These are phyloP conservation scores for Blepharisma japonicum DNA, from an alignment of 73 alveolate species.

Conservation along the genomic window DNA sequence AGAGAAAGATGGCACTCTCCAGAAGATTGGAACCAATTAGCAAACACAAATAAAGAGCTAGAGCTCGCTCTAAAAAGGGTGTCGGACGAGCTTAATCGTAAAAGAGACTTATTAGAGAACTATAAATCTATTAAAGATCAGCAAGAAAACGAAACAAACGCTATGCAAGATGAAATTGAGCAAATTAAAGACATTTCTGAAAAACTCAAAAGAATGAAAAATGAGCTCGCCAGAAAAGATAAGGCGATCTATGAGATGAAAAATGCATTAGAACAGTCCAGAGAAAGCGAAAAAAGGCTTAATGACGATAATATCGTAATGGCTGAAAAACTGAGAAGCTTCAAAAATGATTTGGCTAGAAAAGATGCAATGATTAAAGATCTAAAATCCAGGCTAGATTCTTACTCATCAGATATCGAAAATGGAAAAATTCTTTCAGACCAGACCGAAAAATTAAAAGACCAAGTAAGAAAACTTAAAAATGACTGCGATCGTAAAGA, in stretches of 20 bases:
- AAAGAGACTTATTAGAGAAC: constrained; percentile 42
- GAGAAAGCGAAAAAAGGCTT: constrained; percentile 32
- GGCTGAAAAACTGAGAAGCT: constrained; percentile 33
- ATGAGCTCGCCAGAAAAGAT: constrained; percentile 42
- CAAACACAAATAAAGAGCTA: constrained; percentile 4
- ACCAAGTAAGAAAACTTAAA: constrained; percentile 45
- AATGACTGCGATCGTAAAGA: constrained; percentile 55
- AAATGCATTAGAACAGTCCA: constrained; percentile 29
- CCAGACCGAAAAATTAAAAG: constrained; percentile 52
- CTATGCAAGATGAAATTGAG: constrained; percentile 33
- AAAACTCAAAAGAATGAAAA: constrained; percentile 36
- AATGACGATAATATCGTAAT: constrained; percentile 37
- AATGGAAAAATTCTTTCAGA: constrained; percentile 7
- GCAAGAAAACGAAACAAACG: constrained; percentile 36
- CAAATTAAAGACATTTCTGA: constrained; percentile 45
- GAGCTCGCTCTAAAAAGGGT: constrained; percentile 31
- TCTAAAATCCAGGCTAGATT: constrained; percentile 42
- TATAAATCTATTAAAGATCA: constrained; percentile 34
- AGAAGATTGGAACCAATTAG: constrained; percentile 19
- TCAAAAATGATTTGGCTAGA: constrained; percentile 36
- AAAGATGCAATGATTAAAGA: constrained; percentile 50
- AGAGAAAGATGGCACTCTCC: constrained; percentile 39
- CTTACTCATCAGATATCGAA: constrained; percentile 9
- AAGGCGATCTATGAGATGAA: constrained; percentile 41
- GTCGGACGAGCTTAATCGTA: constrained; percentile 51